Evolutionary conservation across 495 filamentous ascomycete genomes (phyloP).

Genomic region (Podospora pseudopauciseta): DNA sequence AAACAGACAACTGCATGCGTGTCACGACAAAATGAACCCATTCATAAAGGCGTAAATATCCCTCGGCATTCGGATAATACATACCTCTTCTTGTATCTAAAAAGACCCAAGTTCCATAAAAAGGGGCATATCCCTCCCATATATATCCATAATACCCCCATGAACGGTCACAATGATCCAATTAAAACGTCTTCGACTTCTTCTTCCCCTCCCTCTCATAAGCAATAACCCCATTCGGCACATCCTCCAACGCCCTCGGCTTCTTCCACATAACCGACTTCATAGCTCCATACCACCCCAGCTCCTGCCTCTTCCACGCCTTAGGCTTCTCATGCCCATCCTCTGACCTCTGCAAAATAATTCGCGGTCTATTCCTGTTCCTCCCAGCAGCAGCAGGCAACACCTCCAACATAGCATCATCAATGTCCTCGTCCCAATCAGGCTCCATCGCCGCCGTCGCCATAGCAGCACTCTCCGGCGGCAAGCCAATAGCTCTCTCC

Average conservation of each 20-base stretch:
- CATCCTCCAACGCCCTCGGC: slow-evolving; percentile 22
- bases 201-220: slow-evolving; percentile 17
- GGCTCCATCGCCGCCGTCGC: slow-evolving; percentile 6
- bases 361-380: slow-evolving; percentile 18
- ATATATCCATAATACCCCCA: no score
- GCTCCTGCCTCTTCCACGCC: slow-evolving; percentile 38
- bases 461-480: not conserved
- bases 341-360: slow-evolving; percentile 36
- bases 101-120: no score
- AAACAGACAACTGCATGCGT: no score
- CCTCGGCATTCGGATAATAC: no score
- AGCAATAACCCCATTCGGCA: slow-evolving; percentile 21
- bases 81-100: no score
- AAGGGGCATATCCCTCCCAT: no score
- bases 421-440: slow-evolving; percentile 12
- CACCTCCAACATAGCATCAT: slow-evolving; percentile 6
- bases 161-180: not conserved
- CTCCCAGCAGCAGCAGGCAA: not conserved
- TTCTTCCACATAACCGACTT: slow-evolving; percentile 20
- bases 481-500: slow-evolving; percentile 12
- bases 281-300: slow-evolving; percentile 40
- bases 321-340: slow-evolving; percentile 25
- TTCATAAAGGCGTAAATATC: no score
- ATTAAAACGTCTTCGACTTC: slow-evolving; percentile 22
- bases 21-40: no score